Evolutionary conservation across 805 yeast species (phyloP), one percentile per base, ranked within the genome.

Genomic region (Tetrapisispora pingtungensis): DNA sequence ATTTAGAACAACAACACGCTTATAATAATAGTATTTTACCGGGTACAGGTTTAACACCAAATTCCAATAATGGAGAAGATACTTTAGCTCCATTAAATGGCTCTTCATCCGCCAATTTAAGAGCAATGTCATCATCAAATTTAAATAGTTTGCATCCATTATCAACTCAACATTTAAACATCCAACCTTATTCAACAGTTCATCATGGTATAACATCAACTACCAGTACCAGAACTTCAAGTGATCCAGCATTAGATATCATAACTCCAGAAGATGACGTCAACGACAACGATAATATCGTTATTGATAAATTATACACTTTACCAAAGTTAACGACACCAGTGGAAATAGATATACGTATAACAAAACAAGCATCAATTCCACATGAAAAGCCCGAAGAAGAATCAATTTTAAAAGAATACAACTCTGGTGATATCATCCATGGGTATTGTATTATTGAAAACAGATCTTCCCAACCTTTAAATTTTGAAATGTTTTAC

Each of bases 361-460:
- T 78, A 8, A 74, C 81, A 0, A 78, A 77, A 49, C 61, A 64
- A 19, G 71, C 73, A 1, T 75, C 80, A 0, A 57, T 55, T 31
- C 77, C 79, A 0, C 59, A 70, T 44, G 55, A 53, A 18, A 73
- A 67, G 37, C 59, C 68, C 13, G 75, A 73, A 49, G 74, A 76
- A 6, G 66, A 75, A 46, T 64, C 65, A 56, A 71, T 61, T 33
- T 54, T 74, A 24, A 68, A 69, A 46, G 84, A 79, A 56, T 82
- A 74, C 55, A 75, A 75, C 17, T 79, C 81, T 12, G 86, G 86
- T n/a, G 88, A 81, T 55, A 68, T 69, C 18, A 67, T 82, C 13
- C 72, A 75, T 53, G 90, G 90, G 0, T 76, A 72, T 51, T 70
- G 77, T 44, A 56, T 69, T 7, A 67, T 78, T 26, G 65, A 72